Conservation (phyloP, 129 eudicot species). For the Apium graveolens region DNA sequence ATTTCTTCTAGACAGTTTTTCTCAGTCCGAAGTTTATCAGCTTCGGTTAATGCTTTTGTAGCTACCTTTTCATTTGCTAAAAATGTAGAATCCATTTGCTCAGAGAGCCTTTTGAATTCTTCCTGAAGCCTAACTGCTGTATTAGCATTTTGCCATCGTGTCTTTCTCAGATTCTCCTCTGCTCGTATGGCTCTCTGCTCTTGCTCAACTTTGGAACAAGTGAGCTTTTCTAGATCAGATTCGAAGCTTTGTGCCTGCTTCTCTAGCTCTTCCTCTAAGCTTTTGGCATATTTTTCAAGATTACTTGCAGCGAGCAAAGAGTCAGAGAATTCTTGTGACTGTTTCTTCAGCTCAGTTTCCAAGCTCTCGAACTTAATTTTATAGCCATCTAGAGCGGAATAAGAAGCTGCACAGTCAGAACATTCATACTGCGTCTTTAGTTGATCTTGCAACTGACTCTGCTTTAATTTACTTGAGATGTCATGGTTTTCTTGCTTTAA, state of each 20-base stretch:
- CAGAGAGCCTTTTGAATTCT: slow-evolving; percentile 65
- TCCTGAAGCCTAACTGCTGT: slow-evolving; percentile 82
- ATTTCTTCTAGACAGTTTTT: slow-evolving; percentile 53
- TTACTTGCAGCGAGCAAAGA: slow-evolving; percentile 29
- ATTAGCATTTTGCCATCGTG: slow-evolving; percentile 59
- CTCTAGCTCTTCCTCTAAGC: slow-evolving; percentile 67
- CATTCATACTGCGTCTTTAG: slow-evolving; percentile 82
- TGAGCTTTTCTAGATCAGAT: slow-evolving; percentile 64
- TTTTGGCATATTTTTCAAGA: slow-evolving; percentile 53
- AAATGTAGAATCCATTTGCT: slow-evolving; percentile 78
- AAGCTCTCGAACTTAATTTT: slow-evolving; percentile 45
- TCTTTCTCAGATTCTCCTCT: slow-evolving; percentile 62
- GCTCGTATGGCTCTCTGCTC: slow-evolving; percentile 80
- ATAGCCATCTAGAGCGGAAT: slow-evolving; percentile 36
- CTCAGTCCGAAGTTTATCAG: slow-evolving; percentile 52
- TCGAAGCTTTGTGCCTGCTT: slow-evolving; percentile 64
- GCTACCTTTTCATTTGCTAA: slow-evolving; percentile 75
- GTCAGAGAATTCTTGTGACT: slow-evolving; percentile 36
- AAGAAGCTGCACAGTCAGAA: slow-evolving; percentile 37
- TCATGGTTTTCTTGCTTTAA: slow-evolving; percentile 90
- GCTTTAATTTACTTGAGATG: slow-evolving; percentile 56
- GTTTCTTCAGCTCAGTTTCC: slow-evolving; percentile 36
- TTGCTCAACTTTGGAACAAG: slow-evolving; percentile 62
- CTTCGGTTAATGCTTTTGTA: slow-evolving; percentile 64
- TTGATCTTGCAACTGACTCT: slow-evolving; percentile 71